Evolutionary conservation across 2,329 filamentous ascomycete genomes (phyloP).

Genomic region (Raffaelea arxii): DNA sequence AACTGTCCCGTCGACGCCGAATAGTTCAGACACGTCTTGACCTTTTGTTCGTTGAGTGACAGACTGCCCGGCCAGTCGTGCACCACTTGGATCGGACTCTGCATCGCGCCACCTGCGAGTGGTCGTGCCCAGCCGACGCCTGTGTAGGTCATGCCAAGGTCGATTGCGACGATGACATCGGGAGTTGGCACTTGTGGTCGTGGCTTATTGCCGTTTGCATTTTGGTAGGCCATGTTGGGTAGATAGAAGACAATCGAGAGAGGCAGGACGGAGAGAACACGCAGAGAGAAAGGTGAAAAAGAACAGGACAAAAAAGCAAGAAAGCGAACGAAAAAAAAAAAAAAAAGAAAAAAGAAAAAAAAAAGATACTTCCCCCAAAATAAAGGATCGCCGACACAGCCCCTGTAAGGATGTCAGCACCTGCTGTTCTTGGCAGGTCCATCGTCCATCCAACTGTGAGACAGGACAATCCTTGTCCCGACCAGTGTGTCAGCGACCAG

Average conservation of each 20-base stretch:
- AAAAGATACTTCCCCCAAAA: too few species aligned
- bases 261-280: background rate
- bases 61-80: slow-evolving; percentile 45
- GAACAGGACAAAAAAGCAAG: too few species aligned
- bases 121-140: slow-evolving; percentile 25
- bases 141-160: slow-evolving; percentile 38
- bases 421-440: too few species aligned
- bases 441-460: too few species aligned
- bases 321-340: too few species aligned
- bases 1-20: slow-evolving; percentile 25
- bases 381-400: too few species aligned
- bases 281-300: background rate
- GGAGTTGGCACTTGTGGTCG: slow-evolving; percentile 16
- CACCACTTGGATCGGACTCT: slow-evolving; percentile 32
- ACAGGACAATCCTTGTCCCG: too few species aligned
- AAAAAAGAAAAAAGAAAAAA: too few species aligned
- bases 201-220: background rate
- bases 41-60: slow-evolving; percentile 44
- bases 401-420: too few species aligned
- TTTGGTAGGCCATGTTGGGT: background rate
- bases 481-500: too few species aligned
- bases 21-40: slow-evolving; percentile 41
- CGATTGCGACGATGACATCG: slow-evolving; percentile 31
- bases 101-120: slow-evolving; percentile 19
- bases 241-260: too few species aligned